These are phyloP conservation scores for Kockiozyma suomiensis DNA, from an alignment of 805 yeast genomes.

Conservation along the genomic window DNA sequence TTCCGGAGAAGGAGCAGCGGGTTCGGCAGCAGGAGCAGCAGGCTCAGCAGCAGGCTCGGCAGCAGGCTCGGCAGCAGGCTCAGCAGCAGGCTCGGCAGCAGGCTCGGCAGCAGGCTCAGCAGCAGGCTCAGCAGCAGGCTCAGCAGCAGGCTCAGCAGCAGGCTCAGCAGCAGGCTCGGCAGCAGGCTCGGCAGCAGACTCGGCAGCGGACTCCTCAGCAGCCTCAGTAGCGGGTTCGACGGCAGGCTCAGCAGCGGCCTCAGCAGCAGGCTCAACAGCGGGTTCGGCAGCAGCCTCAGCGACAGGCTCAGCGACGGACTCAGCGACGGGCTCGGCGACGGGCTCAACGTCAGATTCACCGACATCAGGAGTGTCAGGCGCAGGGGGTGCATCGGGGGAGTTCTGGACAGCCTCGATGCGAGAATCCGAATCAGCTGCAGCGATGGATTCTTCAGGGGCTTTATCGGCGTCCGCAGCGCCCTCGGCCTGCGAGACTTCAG, in stretches of 20 bases:
- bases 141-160: neutral
- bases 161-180: conserved; percentile 5
- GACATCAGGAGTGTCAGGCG: conserved; percentile 10
- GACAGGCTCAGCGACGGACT: neutral
- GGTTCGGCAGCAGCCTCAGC: neutral
- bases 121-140: neutral
- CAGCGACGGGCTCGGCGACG: neutral
- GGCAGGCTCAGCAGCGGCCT: neutral
- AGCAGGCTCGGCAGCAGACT: neutral
- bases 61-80: neutral
- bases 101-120: neutral
- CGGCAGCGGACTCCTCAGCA: conserved; percentile 3
- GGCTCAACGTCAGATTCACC: neutral
- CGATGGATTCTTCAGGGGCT: conserved; percentile 9
- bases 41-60: neutral
- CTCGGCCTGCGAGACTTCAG: neutral
- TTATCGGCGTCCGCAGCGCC: neutral
- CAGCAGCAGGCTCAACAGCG: neutral
- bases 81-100: neutral
- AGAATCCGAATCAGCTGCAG: conserved; percentile 8
- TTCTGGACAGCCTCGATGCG: neutral
- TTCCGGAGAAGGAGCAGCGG: neutral
- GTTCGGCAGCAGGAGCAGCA: neutral
- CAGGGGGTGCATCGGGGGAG: conserved; percentile 6
- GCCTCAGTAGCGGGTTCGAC: neutral